phyloP scores from a whole-genome alignment of 805 yeast species.

The Metschnikowia borealis region DNA sequence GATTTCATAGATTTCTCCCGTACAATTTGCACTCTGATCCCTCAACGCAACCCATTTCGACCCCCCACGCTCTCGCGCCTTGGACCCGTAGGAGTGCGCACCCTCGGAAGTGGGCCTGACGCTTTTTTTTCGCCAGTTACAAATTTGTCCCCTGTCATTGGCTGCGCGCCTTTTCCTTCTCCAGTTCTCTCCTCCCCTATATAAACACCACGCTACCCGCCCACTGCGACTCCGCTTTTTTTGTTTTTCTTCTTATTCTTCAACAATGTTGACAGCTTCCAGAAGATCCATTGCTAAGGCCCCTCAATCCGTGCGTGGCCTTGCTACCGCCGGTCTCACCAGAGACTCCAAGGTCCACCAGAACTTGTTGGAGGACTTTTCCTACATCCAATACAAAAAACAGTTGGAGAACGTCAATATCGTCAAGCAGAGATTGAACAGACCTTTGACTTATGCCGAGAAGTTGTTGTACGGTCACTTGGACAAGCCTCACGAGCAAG shows the following conservation, averaged over 20 bases:
- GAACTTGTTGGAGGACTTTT: constrained; percentile 76
- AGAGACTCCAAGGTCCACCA: constrained; percentile 37
- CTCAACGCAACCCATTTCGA: neutral
- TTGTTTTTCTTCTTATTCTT: constrained; percentile 4
- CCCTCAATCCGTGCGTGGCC: constrained; percentile 21
- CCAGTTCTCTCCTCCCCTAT: constrained; percentile 14
- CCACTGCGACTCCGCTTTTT: constrained; percentile 2
- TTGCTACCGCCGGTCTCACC: constrained; percentile 21
- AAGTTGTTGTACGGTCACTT: constrained; percentile 92
- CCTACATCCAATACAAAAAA: constrained; percentile 88
- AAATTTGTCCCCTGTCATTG: constrained; percentile 23
- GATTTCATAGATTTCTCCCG: neutral
- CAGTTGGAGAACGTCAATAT: constrained; percentile 84
- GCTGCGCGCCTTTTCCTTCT: constrained; percentile 15
- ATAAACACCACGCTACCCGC: constrained; percentile 9
- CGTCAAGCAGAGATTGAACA: constrained; percentile 72
- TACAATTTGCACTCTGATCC: neutral
- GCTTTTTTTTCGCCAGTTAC: constrained; percentile 11
- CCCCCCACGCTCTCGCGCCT: too few species aligned
- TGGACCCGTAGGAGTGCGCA: neutral
- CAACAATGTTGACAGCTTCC: constrained; percentile 41
- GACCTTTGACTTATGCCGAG: constrained; percentile 95
- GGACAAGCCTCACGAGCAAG: constrained; percentile 87
- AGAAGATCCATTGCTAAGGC: constrained; percentile 28
- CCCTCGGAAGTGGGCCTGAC: constrained; percentile 15